Conservation (phyloP, 2,329 filamentous ascomycete genomes). For the Clarireedia monteithiana region DNA sequence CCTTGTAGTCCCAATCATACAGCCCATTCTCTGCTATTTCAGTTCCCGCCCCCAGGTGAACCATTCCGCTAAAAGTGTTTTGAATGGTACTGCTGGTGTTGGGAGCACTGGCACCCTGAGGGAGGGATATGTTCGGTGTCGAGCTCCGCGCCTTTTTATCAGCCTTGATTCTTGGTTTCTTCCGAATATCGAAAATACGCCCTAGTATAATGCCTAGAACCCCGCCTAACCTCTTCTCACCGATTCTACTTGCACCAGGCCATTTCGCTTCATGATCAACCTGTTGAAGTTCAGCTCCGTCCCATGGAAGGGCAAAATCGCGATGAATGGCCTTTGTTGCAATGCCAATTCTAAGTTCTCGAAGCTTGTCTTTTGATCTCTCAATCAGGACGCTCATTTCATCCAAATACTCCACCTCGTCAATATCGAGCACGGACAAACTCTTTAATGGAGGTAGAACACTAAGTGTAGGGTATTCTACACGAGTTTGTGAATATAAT, state of each 20-base stretch:
- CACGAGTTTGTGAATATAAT: conserved; percentile 46
- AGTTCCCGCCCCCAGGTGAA: too few relatives aligned
- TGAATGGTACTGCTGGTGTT: not conserved
- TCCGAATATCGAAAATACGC: conserved; percentile 53
- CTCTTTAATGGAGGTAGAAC: conserved; percentile 68
- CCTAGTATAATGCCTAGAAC: conserved; percentile 62
- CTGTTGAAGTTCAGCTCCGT: conserved; percentile 53
- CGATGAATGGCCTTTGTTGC: conserved; percentile 39
- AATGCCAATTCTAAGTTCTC: conserved; percentile 68
- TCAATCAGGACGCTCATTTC: conserved; percentile 74
- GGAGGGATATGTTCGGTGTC: not conserved
- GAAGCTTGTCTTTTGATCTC: conserved; percentile 56
- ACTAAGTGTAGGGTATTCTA: conserved; percentile 75
- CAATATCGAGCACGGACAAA: conserved; percentile 71
- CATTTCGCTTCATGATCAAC: conserved; percentile 51
- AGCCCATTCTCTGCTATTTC: not conserved
- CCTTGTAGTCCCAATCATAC: conserved; percentile 4
- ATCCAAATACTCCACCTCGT: conserved; percentile 74
- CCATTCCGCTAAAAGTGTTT: too few relatives aligned
- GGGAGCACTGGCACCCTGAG: not conserved
- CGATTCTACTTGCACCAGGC: conserved; percentile 48
- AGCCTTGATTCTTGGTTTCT: conserved; percentile 22
- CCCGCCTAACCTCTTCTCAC: conserved; percentile 58
- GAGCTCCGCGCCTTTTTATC: conserved; percentile 18
- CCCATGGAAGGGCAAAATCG: conserved; percentile 55